Conservation (phyloP, 208 protist species). For the Leishmania tropica region DNA sequence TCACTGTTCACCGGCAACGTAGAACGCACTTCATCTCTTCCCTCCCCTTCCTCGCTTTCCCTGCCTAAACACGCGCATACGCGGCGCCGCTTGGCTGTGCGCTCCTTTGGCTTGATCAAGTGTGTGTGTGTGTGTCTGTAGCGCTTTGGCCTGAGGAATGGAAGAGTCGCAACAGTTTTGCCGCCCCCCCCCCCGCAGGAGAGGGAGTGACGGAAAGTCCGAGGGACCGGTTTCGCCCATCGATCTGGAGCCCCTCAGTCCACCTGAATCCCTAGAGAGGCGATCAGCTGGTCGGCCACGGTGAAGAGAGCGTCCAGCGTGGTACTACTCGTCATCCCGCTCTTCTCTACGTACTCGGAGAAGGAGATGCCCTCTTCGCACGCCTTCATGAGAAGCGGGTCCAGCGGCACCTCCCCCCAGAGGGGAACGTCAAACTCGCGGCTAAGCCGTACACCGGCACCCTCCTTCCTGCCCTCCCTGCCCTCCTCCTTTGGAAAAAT, state of each 20-base stretch:
- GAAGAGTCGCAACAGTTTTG: background rate
- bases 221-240: background rate
- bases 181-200: background rate
- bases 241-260: background rate
- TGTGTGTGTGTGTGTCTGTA: background rate
- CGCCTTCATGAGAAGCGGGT: slow-evolving; percentile 90
- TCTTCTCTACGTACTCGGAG: slow-evolving; percentile 41
- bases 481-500: slow-evolving; percentile 87
- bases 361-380: slow-evolving; percentile 89
- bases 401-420: slow-evolving; percentile 87
- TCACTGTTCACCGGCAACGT: background rate
- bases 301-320: slow-evolving; percentile 52
- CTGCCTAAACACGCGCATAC: background rate
- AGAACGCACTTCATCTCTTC: background rate
- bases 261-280: slow-evolving; percentile 35
- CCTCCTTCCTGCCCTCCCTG: slow-evolving; percentile 40
- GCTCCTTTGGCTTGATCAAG: background rate
- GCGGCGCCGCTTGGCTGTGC: background rate
- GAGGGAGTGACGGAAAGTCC: background rate
- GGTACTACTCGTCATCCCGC: slow-evolving; percentile 32
- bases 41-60: background rate
- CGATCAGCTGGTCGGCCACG: slow-evolving; percentile 50
- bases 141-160: background rate
- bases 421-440: slow-evolving; percentile 85
- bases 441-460: slow-evolving; percentile 78